Percentiles rank a stretch among this genome's conserved stretches.
Conservation (phyloP, 2,329 filamentous ascomycete species). For the Fusarium siculi region DNA sequence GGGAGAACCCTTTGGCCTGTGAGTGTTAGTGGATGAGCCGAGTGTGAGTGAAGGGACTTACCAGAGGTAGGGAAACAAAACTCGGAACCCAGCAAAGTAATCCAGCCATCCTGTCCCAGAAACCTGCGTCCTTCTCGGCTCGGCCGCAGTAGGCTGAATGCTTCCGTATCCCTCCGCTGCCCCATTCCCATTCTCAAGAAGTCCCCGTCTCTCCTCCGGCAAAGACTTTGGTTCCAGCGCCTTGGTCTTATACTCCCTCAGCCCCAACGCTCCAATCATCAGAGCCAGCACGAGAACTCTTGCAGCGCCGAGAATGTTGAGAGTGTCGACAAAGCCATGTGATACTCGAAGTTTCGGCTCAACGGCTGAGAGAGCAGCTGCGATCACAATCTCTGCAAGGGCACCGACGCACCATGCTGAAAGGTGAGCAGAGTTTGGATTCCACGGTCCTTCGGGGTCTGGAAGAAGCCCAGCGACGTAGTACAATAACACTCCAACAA, state of each 20-base stretch:
- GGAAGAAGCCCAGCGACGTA: constrained; percentile 55
- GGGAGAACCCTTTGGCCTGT: constrained; percentile 56
- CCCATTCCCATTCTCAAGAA: constrained; percentile 53
- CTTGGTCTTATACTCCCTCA: constrained; percentile 48
- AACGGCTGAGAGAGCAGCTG: constrained; percentile 48
- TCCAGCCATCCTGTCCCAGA: constrained; percentile 56
- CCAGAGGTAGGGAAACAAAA: constrained; percentile 60
- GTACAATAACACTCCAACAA: constrained; percentile 55
- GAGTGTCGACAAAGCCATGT: constrained; percentile 42
- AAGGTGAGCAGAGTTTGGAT: constrained; percentile 50
- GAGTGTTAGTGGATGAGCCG: constrained; percentile 5
- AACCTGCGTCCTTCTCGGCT: constrained; percentile 45
- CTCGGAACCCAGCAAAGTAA: constrained; percentile 57
- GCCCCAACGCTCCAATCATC: constrained; percentile 48
- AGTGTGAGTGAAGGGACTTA: not conserved
- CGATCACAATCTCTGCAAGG: constrained; percentile 51
- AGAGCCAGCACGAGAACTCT: constrained; percentile 48
- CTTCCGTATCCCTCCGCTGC: constrained; percentile 45
- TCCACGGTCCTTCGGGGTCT: constrained; percentile 58
- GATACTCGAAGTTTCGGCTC: constrained; percentile 46
- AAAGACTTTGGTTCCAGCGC: constrained; percentile 42
- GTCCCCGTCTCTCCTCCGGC: constrained; percentile 51
- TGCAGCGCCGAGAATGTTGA: constrained; percentile 48
- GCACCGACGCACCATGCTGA: constrained; percentile 51
- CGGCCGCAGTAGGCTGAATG: constrained; percentile 13